Evolutionary conservation across 495 filamentous ascomycete genomes (phyloP), one percentile per base, ranked within the genome.

Genomic region (Clavariopsis aquatica): DNA sequence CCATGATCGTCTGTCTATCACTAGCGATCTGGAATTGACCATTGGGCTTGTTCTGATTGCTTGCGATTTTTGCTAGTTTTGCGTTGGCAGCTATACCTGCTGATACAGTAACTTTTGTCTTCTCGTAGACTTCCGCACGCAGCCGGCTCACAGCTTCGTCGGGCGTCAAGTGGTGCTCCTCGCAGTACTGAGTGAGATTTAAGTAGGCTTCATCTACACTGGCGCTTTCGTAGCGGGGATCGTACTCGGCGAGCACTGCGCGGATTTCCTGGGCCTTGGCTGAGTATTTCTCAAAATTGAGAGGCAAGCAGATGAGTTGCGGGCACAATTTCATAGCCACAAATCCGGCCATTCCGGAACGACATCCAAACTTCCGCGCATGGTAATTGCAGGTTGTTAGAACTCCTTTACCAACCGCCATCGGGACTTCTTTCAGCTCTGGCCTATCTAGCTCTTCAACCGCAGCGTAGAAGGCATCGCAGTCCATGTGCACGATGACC

Each of bases 141-240:
- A 98, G 85, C 65, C 89, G 84, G 24, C 83, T 75, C 5, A 96
- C 90, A 1, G 80, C 87, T 22, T 90, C 86, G 57, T 88, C 89
- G 0, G 93, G 87, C 3, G 75, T 76, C 69, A 93, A 79, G 7
- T 83, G 69, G 46, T 92, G 86, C 43, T 85, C 83, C 46, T 76
- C 58, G 70, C 93, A 94, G 71, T 96, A 98, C 49, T 89, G 77
- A 1, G 94, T 98, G 58, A 98, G 91, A 73, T 98, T 98, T 28
- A 99, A 78, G 75, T 96, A 99, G 4, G 95, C 94, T 75, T 99
- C 94, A 65, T 99, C 94, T 45, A 94, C 89, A 73, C 91, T 96
- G 2, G 92, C 91, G 64, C 89, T 93, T 74, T 98, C 90, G 68
- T 95, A 98, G 1, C 91, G 82, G 10, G 89, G 85, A 70, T 99